A percentile compares a stretch with the other conserved stretches of the same genome.
These are phyloP conservation scores for Paecilomyces sp. DNA, from an alignment of 2,329 filamentous ascomycete genomes.

Conservation along the genomic window DNA sequence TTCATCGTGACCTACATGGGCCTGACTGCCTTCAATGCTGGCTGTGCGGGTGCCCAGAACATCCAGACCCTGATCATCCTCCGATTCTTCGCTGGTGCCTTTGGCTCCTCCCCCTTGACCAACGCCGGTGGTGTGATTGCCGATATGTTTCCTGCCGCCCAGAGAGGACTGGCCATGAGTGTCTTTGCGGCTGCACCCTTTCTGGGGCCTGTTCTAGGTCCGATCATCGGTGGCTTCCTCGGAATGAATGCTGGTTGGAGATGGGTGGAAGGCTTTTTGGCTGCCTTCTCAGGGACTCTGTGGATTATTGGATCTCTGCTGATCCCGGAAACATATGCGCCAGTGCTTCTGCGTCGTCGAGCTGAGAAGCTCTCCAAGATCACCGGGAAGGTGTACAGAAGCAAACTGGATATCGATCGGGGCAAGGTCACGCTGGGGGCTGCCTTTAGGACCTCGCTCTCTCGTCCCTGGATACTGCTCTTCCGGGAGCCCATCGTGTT, in stretches of 20 bases:
- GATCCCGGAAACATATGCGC: constrained; percentile 38
- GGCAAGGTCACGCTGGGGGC: constrained; percentile 33
- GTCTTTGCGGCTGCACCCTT: constrained; percentile 62
- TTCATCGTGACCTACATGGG: constrained; percentile 26
- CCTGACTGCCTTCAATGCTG: constrained; percentile 57
- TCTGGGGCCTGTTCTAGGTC: constrained; percentile 58
- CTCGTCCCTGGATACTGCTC: constrained; percentile 43
- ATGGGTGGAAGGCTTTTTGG: constrained; percentile 60
- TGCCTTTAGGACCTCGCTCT: constrained; percentile 42
- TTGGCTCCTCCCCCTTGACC: constrained; percentile 56
- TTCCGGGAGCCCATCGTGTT: constrained; percentile 46
- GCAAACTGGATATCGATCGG: constrained; percentile 32
- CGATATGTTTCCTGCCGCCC: constrained; percentile 50
- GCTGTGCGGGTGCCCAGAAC: constrained; percentile 49
- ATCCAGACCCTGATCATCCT: constrained; percentile 57
- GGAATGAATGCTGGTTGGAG: constrained; percentile 59
- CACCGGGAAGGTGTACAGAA: constrained; percentile 43
- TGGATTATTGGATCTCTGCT: constrained; percentile 34
- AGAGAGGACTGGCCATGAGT: constrained; percentile 53
- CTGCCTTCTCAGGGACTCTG: constrained; percentile 56
- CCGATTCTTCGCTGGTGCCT: constrained; percentile 59
- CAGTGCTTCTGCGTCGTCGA: constrained; percentile 45
- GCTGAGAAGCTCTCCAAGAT: constrained; percentile 42
- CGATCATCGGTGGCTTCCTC: constrained; percentile 61
- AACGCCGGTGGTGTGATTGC: constrained; percentile 58